Conservation (phyloP, 2,329 filamentous ascomycete genomes). For the Hirsutella minnesotensis region DNA sequence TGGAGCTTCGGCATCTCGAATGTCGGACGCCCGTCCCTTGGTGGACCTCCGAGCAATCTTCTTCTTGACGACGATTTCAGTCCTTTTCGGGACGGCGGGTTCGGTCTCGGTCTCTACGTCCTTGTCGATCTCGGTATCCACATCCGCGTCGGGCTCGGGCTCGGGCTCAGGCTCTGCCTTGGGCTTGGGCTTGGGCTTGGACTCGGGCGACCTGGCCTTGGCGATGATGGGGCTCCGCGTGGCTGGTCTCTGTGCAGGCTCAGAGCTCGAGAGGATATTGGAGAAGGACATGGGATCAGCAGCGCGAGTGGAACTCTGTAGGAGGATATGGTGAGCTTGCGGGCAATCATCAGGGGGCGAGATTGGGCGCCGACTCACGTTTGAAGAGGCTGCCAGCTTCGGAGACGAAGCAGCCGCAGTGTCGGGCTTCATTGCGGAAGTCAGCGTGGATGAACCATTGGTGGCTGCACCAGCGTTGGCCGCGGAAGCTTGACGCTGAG, state of each 20-base stretch:
- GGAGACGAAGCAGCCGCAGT: slow-evolving; percentile 26
- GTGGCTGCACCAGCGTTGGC: slow-evolving; percentile 21
- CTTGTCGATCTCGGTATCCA: slow-evolving; percentile 21
- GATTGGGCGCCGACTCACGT: slow-evolving; percentile 14
- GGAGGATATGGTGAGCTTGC: neutral
- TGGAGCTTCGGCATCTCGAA: slow-evolving; percentile 36
- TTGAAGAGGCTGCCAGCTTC: slow-evolving; percentile 22
- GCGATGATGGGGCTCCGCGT: slow-evolving; percentile 27
- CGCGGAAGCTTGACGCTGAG: slow-evolving; percentile 15
- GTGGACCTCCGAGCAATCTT: slow-evolving; percentile 22
- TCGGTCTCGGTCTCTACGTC: slow-evolving; percentile 23
- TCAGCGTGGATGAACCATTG: slow-evolving; percentile 22
- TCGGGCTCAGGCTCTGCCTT: slow-evolving; percentile 11
- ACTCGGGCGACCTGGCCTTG: slow-evolving; percentile 10
- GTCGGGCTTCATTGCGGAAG: slow-evolving; percentile 23
- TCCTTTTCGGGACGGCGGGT: slow-evolving; percentile 11
- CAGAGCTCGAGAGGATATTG: slow-evolving; percentile 77
- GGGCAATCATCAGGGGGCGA: neutral
- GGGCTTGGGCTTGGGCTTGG: slow-evolving; percentile 6
- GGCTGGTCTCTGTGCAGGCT: slow-evolving; percentile 47
- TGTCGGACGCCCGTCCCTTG: slow-evolving; percentile 38
- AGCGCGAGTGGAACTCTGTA: slow-evolving; percentile 57
- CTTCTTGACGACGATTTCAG: slow-evolving; percentile 18
- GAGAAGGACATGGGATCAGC: slow-evolving; percentile 92
- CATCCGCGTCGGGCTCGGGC: slow-evolving; percentile 10